Base-by-base conservation (phyloP, 1,284 basidiomycete species). In the Retiboletus flavoniger region DNA sequence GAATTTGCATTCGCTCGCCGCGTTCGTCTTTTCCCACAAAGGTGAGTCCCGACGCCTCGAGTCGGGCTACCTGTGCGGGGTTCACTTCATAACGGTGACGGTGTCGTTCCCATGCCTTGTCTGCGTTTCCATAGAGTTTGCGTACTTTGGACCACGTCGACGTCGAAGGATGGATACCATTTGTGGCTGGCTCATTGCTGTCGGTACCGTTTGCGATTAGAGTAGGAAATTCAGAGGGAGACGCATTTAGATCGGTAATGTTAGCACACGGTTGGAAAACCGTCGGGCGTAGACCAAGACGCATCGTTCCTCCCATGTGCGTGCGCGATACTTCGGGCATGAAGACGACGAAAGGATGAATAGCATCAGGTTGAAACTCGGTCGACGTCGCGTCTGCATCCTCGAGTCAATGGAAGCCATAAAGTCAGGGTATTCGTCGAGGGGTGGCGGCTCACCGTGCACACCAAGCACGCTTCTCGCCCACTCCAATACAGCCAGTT, bases 241-340 rank as follows among this genome's bases (percentile, higher is more conserved):
- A 53, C 8, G 14, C 17, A 34, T 56, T 55, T 19, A 51, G 14
- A 47, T 61, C 57, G 40, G 46, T 39, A 34, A 51, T 49, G 14
- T 63, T 63, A 51, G 63, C 48, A 45, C 44, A 63, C 13, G 79
- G 71, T 58, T 88, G 82, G 70, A 99, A 98, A 50, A 98, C 81
- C 3, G 96, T 98, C 6, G 97, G 95, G 19, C 96, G 86, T 48
- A 99, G 79, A 21, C 96, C 96, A 14, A 98, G 83, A 19, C 96
- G 88, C 96, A 99, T 99, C 21, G 96, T 99, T 28, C 96, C 96
- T 52, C 96, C 96, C 82, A 99, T 93, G 63, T 99, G 95, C 7
- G 95, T 98, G 70, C 91, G 93, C 43, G 94, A 97, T 63, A 99
- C 93, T 73, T 99, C 96, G 29, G 96, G 96, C 96, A 99, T 99